These are phyloP conservation scores for Dactylis glomerata DNA, from an alignment of 176 grass and related monocot species.

Conservation along the genomic window DNA sequence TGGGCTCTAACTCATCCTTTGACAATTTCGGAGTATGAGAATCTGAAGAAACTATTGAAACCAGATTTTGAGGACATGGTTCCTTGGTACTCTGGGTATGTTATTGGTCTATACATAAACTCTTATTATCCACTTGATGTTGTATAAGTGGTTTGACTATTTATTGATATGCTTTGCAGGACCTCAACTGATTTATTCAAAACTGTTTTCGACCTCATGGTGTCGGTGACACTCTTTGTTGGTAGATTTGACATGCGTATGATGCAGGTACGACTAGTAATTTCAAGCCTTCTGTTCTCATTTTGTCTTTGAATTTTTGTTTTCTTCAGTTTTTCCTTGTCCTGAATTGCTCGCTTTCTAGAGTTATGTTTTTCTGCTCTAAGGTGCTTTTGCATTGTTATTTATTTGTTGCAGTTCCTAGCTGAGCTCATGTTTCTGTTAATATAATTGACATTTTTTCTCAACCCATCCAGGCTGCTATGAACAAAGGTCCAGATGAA, in stretches of 20 bases:
- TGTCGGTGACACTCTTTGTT: slow-evolving; percentile 94
- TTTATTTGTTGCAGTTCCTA: slow-evolving; percentile 11
- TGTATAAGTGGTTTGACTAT: background rate
- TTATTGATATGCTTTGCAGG: slow-evolving; percentile 42
- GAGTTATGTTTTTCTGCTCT: slow-evolving; percentile 11
- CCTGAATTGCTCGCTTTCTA: background rate
- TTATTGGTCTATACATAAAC: slow-evolving; percentile 21
- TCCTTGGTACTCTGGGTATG: slow-evolving; percentile 99
- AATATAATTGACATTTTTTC: slow-evolving; percentile 19
- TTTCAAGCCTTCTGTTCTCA: background rate
- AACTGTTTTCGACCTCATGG: slow-evolving; percentile 97
- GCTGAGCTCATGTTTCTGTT: slow-evolving; percentile 18
- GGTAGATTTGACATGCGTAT: slow-evolving; percentile 99
- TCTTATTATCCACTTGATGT: slow-evolving; percentile 33
- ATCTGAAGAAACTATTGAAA: slow-evolving; percentile 90
- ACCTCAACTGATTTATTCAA: slow-evolving; percentile 99
- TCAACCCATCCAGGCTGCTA: slow-evolving; percentile 67
- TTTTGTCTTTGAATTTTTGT: background rate
- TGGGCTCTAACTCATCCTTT: slow-evolving; percentile 90
- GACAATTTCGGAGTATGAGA: slow-evolving; percentile 87
- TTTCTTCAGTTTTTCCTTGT: slow-evolving; percentile 1
- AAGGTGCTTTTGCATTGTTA: background rate
- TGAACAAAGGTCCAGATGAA: slow-evolving; percentile 91
- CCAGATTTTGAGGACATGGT: slow-evolving; percentile 99
- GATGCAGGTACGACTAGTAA: slow-evolving; percentile 77